phyloP scores from a whole-genome alignment of 805 yeast species.

The Starmerella gropengiesseri region DNA sequence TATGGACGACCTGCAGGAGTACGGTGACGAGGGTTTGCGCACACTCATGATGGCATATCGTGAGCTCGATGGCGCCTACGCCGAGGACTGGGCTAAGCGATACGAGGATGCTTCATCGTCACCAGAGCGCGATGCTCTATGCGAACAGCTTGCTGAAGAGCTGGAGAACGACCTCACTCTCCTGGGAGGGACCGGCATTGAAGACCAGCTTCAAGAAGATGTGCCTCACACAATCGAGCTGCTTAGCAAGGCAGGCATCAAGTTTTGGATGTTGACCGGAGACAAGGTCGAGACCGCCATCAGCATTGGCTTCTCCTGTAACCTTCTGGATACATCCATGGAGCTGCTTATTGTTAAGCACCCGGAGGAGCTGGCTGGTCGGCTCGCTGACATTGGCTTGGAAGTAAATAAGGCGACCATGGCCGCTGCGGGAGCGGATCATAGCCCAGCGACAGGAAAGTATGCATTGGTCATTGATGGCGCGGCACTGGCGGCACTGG shows the following conservation, averaged over 20 bases:
- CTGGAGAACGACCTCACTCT: slow-evolving; percentile 48
- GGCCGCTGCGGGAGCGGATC: slow-evolving; percentile 45
- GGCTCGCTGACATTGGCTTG: slow-evolving; percentile 37
- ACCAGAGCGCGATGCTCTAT: slow-evolving; percentile 46
- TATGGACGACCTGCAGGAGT: slow-evolving; percentile 53
- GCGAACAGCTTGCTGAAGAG: slow-evolving; percentile 46
- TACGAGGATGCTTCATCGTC: slow-evolving; percentile 43
- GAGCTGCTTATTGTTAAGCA: slow-evolving; percentile 37
- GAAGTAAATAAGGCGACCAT: slow-evolving; percentile 34
- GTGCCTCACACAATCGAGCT: slow-evolving; percentile 64
- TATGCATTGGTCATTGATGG: slow-evolving; percentile 65
- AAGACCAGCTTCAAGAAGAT: slow-evolving; percentile 66
- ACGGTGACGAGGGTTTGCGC: slow-evolving; percentile 67
- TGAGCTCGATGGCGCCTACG: slow-evolving; percentile 38
- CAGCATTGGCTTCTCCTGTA: slow-evolving; percentile 71
- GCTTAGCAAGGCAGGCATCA: slow-evolving; percentile 61
- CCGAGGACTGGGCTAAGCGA: slow-evolving; percentile 44
- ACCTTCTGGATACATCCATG: slow-evolving; percentile 57
- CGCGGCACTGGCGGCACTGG: slow-evolving; percentile 41
- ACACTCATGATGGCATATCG: slow-evolving; percentile 61
- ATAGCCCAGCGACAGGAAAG: slow-evolving; percentile 48
- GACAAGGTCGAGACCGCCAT: slow-evolving; percentile 78
- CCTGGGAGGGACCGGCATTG: slow-evolving; percentile 74
- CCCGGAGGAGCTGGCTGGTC: slow-evolving; percentile 38
- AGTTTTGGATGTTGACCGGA: slow-evolving; percentile 75